These are phyloP conservation scores for Pseudoneurospora amorphoporcata DNA, from an alignment of 495 filamentous ascomycete species.

Conservation along the genomic window DNA sequence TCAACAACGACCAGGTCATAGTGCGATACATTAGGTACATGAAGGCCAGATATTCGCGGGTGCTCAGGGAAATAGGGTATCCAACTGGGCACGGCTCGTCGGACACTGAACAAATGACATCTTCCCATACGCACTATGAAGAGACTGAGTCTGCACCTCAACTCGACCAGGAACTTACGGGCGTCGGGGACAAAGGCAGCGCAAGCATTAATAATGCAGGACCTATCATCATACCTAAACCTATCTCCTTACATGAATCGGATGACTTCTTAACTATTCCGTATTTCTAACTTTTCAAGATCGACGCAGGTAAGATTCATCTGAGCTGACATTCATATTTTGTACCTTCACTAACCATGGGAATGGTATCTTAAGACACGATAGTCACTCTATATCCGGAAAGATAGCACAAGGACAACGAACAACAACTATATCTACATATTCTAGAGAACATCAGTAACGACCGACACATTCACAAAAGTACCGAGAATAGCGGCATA, in stretches of 20 bases:
- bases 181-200: neutral
- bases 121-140: no score
- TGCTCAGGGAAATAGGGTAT: no score
- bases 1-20: constrained; percentile 4
- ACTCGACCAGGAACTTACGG: neutral
- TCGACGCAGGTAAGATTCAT: neutral
- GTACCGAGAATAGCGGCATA: neutral
- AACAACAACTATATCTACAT: neutral
- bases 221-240: neutral
- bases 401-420: neutral
- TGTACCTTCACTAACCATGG: neutral
- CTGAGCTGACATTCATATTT: neutral
- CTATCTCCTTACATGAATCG: neutral
- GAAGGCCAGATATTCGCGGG: neutral
- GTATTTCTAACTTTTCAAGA: constrained; percentile 5
- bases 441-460: neutral
- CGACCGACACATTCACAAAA: neutral
- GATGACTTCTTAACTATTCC: constrained; percentile 7
- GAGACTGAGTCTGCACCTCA: no score
- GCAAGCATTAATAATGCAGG: neutral
- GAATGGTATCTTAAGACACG: neutral
- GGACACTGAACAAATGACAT: no score
- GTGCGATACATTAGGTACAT: neutral
- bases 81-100: no score
- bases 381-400: constrained; percentile 5